Evolutionary conservation across 495 filamentous ascomycete species (phyloP), one percentile per base, ranked within the genome.

Genomic region (Trichoderma virens): DNA sequence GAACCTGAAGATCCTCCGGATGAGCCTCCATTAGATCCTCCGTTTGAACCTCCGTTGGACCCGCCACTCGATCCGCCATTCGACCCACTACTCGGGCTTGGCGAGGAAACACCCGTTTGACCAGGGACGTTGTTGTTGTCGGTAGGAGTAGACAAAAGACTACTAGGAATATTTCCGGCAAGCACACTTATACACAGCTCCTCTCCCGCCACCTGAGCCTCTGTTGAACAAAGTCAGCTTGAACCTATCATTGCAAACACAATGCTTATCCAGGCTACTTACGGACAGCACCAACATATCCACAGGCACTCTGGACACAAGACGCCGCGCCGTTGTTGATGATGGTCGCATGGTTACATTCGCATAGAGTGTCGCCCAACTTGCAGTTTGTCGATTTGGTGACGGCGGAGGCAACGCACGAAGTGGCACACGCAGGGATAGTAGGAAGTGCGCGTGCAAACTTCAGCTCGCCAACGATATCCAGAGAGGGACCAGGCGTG

Each of bases 371-470:
- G 11, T 56, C 51, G 13, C 51, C 51, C 13, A 56, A 9, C 20
- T 56, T 56, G 51, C 51, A 56, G 13, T 56, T 27, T 27, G 51
- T 56, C 51, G 51, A 56, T 30, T 56, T 56, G 3, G 51, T 56
- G 18, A 56, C 51, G 16, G 51, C 51, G 9, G 51, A 56, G 16
- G 51, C 51, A 6, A 56, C 25, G 25, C 51, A 56, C 13, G 23
- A 28, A 5, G 51, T 56, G 25, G 51, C 51, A 56, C 51, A 56
- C 30, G 51, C 27, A 6, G 51, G 51, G 3, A 56, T 14, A 13
- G 25, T 56, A 16, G 51, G 51, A 0, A 56, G 13, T 3, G 51
- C 51, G 4, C 51, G 51, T 56, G 51, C 25, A 30, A 56, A 56
- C 1, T 30, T 56, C 25, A 56, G 13, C 4, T 56, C 51, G 51